A percentile compares a stretch with the other conserved stretches of the same genome.
phyloP scores from a whole-genome alignment of 495 filamentous ascomycete genomes.

The Immersiella caudata region DNA sequence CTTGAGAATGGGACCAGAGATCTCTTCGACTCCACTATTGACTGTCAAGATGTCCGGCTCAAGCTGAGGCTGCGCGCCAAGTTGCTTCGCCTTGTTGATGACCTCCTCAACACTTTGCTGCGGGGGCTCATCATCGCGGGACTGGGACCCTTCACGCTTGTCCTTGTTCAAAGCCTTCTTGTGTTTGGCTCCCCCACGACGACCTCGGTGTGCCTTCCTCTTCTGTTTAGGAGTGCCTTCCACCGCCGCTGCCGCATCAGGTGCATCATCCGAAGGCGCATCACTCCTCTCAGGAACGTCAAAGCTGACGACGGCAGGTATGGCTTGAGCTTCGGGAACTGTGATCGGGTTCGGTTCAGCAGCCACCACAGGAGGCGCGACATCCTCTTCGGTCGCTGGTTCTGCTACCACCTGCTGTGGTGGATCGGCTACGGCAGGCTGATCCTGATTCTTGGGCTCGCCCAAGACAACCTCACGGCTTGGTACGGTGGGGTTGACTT shows the following conservation, averaged over 20 bases:
- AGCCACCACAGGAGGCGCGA: not conserved
- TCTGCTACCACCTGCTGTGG: not conserved
- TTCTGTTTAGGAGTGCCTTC: constrained; percentile 53
- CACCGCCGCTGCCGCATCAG: constrained; percentile 33
- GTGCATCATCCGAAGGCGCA: constrained; percentile 34
- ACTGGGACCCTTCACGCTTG: constrained; percentile 43
- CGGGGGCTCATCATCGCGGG: constrained; percentile 43
- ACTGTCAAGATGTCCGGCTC: constrained; percentile 61
- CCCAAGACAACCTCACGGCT: not conserved
- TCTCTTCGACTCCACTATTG: constrained; percentile 52
- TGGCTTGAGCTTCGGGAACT: not conserved
- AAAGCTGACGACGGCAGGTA: not conserved
- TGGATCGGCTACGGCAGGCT: not conserved
- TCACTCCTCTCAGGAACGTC: not conserved
- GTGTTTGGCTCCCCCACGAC: constrained; percentile 76
- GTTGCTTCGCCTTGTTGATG: constrained; percentile 47
- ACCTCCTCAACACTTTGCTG: constrained; percentile 49
- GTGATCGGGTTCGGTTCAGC: not conserved
- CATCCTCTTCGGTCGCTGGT: not conserved
- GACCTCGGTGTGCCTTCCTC: constrained; percentile 81
- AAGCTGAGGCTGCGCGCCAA: constrained; percentile 51
- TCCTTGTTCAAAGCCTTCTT: constrained; percentile 55
- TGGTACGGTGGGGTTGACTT: constrained; percentile 16
- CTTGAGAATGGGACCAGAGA: constrained; percentile 62
- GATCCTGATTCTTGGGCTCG: not conserved